These are phyloP conservation scores for Aurinia saxatilis DNA, from an alignment of 345 rosid species.

Conservation along the genomic window DNA sequence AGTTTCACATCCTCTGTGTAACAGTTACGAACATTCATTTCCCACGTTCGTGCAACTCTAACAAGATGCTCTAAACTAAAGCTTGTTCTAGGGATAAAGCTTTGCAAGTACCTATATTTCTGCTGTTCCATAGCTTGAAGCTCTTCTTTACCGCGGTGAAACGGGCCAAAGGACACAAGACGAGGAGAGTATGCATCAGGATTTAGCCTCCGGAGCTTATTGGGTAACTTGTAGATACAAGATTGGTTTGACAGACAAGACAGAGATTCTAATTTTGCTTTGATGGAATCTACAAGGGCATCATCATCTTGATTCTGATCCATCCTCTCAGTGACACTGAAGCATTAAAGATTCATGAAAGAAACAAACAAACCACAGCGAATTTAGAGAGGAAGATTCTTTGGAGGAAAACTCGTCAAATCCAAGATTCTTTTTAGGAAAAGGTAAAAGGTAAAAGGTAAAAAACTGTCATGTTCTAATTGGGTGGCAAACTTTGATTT, in stretches of 20 bases:
- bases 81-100: conserved; percentile 3
- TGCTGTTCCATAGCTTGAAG: conserved; percentile 8
- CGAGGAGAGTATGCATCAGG: neutral
- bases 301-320: neutral
- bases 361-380: neutral
- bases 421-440: too few relatives aligned
- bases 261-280: neutral
- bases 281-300: neutral
- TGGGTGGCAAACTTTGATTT: too few relatives aligned
- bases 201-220: neutral
- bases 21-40: conserved; percentile 9
- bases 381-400: neutral
- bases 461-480: too few relatives aligned
- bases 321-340: neutral
- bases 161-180: neutral
- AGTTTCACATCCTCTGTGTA: conserved; percentile 17
- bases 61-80: neutral
- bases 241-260: neutral
- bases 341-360: neutral
- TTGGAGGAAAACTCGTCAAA: neutral
- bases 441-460: too few relatives aligned
- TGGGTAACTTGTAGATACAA: neutral
- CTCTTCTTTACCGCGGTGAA: conserved; percentile 9
- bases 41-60: neutral
- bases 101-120: conserved; percentile 16